Base-by-base conservation (phyloP, 345 rosid species). In the Psidium guajava region DNA sequence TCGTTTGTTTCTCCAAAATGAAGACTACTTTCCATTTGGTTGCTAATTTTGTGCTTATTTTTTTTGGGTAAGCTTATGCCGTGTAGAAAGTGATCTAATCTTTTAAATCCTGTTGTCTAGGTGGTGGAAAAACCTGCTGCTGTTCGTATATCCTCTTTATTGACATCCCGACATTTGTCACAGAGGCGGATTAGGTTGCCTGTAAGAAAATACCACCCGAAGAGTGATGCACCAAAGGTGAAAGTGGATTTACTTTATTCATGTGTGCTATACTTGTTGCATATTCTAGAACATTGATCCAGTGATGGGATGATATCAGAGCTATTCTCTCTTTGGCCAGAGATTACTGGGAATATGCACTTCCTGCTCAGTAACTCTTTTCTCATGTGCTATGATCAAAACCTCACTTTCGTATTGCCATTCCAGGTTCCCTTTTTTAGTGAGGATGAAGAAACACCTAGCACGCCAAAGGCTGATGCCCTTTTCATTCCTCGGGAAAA, bases 381-480 rank as follows among this genome's bases (percentile, higher is more conserved):
- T 28, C 75, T 64, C 22, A 15, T 18, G 80, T 69, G 80, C 80
- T 20, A 32, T 44, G 20, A 69, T 36, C 42, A 64, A 64, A 64
- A 36, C 13, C 80, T 69, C 80, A 69, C 80, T 69, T 69, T 69
- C 25, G 84, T 25, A 28, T 75, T 87, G 87, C 80, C 83, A 53
- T 86, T 89, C 85, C 94, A 97, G 99, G 93, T 96, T 87, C 96
- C 99, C 56, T 97, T 97, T 91, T 97, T 96, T 86, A 87, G 90
- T 83, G 95, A 94, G 73, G 96, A 95, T 59, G 98, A 94, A 86
- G 97, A 93, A 90, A 90, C 94, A 83, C 92, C 94, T 54, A 91
- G 92, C 86, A 92, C 96, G 50, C 99, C 99, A 0, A 95, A 95
- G 91, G 98, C 98, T 47, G 98, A 94, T 91, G 98, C 98, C 20